Conservation (phyloP, 2,329 filamentous ascomycete species). For the Trichoderma koningii region DNA sequence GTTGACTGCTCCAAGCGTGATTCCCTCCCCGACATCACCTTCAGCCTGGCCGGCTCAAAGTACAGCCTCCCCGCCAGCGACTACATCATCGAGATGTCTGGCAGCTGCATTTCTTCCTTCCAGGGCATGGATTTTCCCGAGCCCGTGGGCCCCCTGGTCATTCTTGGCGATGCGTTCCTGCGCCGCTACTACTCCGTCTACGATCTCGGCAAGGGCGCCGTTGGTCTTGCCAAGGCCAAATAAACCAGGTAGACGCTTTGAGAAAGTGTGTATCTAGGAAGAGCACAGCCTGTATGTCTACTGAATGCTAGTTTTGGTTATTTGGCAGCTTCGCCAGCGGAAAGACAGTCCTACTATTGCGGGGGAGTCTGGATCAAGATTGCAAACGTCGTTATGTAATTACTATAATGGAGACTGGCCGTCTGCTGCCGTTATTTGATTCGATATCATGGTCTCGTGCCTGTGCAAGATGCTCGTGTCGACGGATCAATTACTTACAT, state of each 20-base stretch:
- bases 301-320: slow-evolving; percentile 17
- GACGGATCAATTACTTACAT: background rate
- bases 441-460: background rate
- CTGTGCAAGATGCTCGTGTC: background rate
- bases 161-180: slow-evolving; percentile 85
- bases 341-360: slow-evolving; percentile 4
- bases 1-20: slow-evolving; percentile 85
- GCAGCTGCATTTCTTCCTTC: slow-evolving; percentile 95
- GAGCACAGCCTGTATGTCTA: slow-evolving; percentile 1
- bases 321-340: slow-evolving; percentile 1
- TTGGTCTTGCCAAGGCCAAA: slow-evolving; percentile 87
- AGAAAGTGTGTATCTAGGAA: background rate
- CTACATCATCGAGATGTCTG: slow-evolving; percentile 94
- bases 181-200: slow-evolving; percentile 95
- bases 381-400: slow-evolving; percentile 29
- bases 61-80: slow-evolving; percentile 87
- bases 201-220: slow-evolving; percentile 83
- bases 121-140: slow-evolving; percentile 94
- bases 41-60: slow-evolving; percentile 86
- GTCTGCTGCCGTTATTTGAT: slow-evolving; percentile 10
- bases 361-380: slow-evolving; percentile 22
- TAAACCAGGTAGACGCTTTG: slow-evolving; percentile 32
- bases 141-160: slow-evolving; percentile 87
- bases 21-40: slow-evolving; percentile 84
- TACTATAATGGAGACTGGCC: slow-evolving; percentile 15